phyloP scores from a whole-genome alignment of 257 asterid genomes.

The Fraxinus excelsior region DNA sequence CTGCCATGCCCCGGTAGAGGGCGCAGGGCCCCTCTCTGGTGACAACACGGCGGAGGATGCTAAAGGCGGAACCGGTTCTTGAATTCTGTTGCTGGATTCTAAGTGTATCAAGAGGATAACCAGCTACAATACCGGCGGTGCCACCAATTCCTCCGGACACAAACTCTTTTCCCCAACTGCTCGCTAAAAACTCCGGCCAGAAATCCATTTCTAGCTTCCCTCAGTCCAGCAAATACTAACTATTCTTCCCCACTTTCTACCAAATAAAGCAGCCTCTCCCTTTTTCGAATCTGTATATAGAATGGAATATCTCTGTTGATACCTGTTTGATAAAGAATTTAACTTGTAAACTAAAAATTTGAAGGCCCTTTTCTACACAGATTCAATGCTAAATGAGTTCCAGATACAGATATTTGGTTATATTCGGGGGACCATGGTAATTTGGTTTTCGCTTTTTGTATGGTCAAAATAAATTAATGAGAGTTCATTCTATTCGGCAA shows the following conservation, averaged over 20 bases:
- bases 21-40: conserved; percentile 35
- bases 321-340: neutral
- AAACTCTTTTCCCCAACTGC: conserved; percentile 51
- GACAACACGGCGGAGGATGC: conserved; percentile 35
- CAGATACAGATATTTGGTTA: neutral
- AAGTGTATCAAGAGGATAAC: conserved; percentile 52
- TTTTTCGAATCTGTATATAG: neutral
- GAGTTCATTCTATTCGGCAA: neutral
- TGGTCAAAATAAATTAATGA: neutral
- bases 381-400: neutral
- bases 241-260: neutral
- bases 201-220: conserved; percentile 36
- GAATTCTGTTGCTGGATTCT: conserved; percentile 46
- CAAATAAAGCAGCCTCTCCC: neutral
- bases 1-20: conserved; percentile 49
- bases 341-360: neutral
- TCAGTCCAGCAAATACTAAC: neutral
- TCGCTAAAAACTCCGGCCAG: conserved; percentile 49
- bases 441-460: neutral
- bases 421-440: neutral
- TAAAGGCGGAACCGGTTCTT: conserved; percentile 33
- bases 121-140: conserved; percentile 40
- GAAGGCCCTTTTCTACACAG: neutral
- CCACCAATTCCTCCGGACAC: conserved; percentile 57
- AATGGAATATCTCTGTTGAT: neutral